A percentile compares a stretch with the other conserved stretches of the same genome.
phyloP scores from a whole-genome alignment of 2,329 filamentous ascomycete genomes.

The Beauveria asiatica region DNA sequence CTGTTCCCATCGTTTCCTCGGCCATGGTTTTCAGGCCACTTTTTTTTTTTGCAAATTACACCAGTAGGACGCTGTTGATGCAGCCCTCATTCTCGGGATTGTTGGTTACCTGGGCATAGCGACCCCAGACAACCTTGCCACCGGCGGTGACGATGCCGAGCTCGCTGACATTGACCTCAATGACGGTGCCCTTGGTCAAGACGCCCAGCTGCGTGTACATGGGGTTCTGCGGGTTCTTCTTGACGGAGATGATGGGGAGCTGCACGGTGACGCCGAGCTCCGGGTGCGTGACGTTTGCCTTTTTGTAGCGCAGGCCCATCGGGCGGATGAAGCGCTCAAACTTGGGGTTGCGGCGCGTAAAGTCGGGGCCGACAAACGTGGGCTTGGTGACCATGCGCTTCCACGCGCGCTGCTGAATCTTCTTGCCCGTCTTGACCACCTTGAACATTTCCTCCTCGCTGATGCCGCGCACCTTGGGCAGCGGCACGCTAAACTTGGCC shows the following conservation, averaged over 20 bases:
- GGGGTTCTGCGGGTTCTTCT: conserved; percentile 69
- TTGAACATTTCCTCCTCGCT: conserved; percentile 97
- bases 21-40: not conserved
- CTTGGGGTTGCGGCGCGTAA: conserved; percentile 81
- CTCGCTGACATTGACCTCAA: conserved; percentile 91
- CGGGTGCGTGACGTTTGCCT: conserved; percentile 55
- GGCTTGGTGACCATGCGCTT: conserved; percentile 58
- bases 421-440: conserved; percentile 92
- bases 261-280: conserved; percentile 83
- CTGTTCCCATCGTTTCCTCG: not conserved
- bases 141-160: conserved; percentile 82
- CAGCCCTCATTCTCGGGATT: conserved; percentile 40
- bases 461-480: conserved; percentile 88
- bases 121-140: conserved; percentile 90
- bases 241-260: conserved; percentile 63
- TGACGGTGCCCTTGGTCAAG: conserved; percentile 67
- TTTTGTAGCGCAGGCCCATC: conserved; percentile 44
- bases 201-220: conserved; percentile 91
- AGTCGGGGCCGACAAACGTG: conserved; percentile 79
- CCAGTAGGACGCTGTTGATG: conserved; percentile 32
- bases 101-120: conserved; percentile 65
- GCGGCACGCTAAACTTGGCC: conserved; percentile 81
- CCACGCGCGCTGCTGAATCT: conserved; percentile 77
- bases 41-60: conserved; percentile 15
- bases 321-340: conserved; percentile 49